Evolutionary conservation across 2,329 filamentous ascomycete genomes (phyloP), one percentile per base, ranked within the genome.

Genomic region (Aspergillus novofumigatus): DNA sequence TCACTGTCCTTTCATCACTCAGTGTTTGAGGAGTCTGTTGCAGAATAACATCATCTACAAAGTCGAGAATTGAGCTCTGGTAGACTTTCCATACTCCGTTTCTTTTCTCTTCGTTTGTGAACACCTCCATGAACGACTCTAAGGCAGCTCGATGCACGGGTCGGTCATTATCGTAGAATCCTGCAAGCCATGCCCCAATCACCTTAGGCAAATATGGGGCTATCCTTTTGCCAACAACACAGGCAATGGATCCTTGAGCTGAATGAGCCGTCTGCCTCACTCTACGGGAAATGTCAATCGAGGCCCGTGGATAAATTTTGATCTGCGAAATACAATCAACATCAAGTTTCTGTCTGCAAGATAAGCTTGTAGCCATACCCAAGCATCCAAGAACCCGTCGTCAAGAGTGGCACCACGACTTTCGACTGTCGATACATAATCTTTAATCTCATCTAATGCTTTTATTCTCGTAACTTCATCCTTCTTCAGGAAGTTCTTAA

Each of bases 401-500:
- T 97, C 92, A 20, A 89, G 78, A 32, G 86, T 87, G 26, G 82
- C 84, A 64, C 81, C 78, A 55, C 80, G 64, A 21, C 67, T 59
- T 81, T 83, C 70, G 71, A 81, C 45, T 74, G 81, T 72, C 78
- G 82, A 80, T 42, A 90, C 78, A 68, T 89, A 83, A 35, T 82
- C 72, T 50, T 91, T 81, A 21, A 99, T 76, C 53, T 97, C 93
- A 66, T 97, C 92, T 28, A 99, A 78, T 0, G 91, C 93, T 72
- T 93, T 96, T 7, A 88, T 83, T 72, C 96, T 96, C 41, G 94
- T 99, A 10, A 86, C 96, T 67, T 87, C 88, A 77, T 97, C 93
- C 75, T 94, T 96, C 77, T 97, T 99, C 52, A 87, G 82, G 3
- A 97, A 77, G 65, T 95, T 96, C 75, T 97, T 96, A 77, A 97